These are phyloP conservation scores for Claviceps sp. DNA, from an alignment of 2,329 filamentous ascomycete species.

Conservation along the genomic window DNA sequence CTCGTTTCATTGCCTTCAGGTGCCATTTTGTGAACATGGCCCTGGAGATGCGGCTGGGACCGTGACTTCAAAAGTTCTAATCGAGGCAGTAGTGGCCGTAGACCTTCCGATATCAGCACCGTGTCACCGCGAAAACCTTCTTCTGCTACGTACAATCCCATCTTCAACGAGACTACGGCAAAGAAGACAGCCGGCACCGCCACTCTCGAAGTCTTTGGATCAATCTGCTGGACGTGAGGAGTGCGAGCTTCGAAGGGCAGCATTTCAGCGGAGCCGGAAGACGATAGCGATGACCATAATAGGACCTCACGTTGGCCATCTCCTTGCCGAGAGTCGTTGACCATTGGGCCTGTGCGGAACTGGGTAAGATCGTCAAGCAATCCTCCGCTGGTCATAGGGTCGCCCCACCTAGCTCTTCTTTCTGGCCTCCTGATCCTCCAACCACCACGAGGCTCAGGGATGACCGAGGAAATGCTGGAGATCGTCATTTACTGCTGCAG, in stretches of 20 bases:
- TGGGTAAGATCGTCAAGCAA: slow-evolving; percentile 20
- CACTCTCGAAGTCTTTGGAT: neutral
- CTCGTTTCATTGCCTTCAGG: slow-evolving; percentile 9
- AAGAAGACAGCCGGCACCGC: slow-evolving; percentile 3
- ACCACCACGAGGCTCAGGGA: slow-evolving; percentile 3
- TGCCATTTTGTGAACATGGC: slow-evolving; percentile 11
- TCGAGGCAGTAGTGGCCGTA: slow-evolving; percentile 14
- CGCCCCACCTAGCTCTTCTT: slow-evolving; percentile 2
- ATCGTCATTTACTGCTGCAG: neutral
- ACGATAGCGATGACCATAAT: slow-evolving; percentile 26
- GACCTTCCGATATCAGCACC: slow-evolving; percentile 8
- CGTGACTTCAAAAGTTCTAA: slow-evolving; percentile 12
- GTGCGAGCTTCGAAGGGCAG: slow-evolving; percentile 13
- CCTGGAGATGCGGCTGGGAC: slow-evolving; percentile 17
- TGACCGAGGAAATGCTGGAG: neutral
- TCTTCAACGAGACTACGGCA: neutral
- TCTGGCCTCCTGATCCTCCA: neutral
- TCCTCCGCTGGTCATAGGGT: neutral
- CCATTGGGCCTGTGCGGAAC: slow-evolving; percentile 21
- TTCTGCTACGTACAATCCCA: slow-evolving; percentile 1
- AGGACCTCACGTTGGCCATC: slow-evolving; percentile 27
- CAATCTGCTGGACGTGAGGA: slow-evolving; percentile 9
- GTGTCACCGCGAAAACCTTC: slow-evolving; percentile 6
- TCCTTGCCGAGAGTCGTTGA: slow-evolving; percentile 36
- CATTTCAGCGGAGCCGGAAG: slow-evolving; percentile 14